A percentile compares a stretch with the other conserved stretches of the same genome.
These are phyloP conservation scores for Vicia villosa DNA, from an alignment of 306 rosid genomes.

Conservation along the genomic window DNA sequence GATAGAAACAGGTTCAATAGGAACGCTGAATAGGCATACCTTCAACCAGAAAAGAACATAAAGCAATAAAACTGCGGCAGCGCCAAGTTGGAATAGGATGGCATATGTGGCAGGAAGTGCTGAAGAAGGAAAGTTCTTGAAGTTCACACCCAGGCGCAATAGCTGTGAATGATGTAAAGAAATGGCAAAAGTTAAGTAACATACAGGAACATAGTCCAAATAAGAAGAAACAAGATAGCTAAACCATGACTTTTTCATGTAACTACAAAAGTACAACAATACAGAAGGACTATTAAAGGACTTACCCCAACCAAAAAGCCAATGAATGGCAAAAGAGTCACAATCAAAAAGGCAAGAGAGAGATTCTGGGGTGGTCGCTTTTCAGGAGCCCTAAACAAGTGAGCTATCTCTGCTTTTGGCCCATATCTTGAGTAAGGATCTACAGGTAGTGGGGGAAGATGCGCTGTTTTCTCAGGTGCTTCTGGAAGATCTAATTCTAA, in stretches of 20 bases:
- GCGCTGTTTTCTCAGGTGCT: conserved; percentile 87
- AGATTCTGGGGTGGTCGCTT: conserved; percentile 84
- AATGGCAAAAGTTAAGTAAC: conserved; percentile 26
- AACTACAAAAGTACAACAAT: conserved; percentile 9
- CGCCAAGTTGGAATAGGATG: conserved; percentile 71
- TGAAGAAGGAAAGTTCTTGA: conserved; percentile 81
- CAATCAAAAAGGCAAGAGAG: conserved; percentile 81
- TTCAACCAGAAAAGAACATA: conserved; percentile 88
- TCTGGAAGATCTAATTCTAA: conserved; percentile 92
- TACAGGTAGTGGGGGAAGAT: conserved; percentile 69
- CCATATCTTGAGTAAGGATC: conserved; percentile 80
- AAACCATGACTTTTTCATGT: conserved; percentile 15
- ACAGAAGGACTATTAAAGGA: conserved; percentile 27
- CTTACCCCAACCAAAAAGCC: conserved; percentile 93
- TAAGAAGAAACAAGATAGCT: neutral
- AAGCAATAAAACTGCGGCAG: conserved; percentile 79
- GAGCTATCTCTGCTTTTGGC: conserved; percentile 84
- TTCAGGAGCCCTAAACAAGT: conserved; percentile 88
- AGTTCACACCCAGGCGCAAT: conserved; percentile 73
- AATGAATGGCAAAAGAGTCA: conserved; percentile 69
- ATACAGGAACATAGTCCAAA: conserved; percentile 13
- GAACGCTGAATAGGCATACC: conserved; percentile 51
- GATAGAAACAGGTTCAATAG: conserved; percentile 25
- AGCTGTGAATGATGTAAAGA: conserved; percentile 53
- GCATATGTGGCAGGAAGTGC: conserved; percentile 65